A percentile compares a stretch with the other conserved stretches of the same genome.
These are phyloP conservation scores for Monosporascus sp. DNA, from an alignment of 2,329 filamentous ascomycete genomes.

Conservation along the genomic window DNA sequence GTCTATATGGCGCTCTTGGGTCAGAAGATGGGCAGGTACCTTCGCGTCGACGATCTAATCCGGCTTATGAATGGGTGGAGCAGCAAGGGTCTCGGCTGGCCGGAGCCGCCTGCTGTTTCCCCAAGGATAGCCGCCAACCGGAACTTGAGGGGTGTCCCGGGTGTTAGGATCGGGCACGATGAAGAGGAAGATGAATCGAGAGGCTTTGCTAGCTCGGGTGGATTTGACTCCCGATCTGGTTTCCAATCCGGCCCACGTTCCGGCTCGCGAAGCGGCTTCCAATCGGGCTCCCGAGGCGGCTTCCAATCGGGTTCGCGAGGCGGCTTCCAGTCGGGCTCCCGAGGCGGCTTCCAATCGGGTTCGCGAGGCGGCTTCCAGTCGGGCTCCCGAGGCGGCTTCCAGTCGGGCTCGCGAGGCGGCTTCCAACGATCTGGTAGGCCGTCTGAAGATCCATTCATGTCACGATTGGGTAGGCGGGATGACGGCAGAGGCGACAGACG, in stretches of 20 bases:
- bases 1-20: conserved; percentile 57
- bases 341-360: neutral
- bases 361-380: neutral
- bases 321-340: neutral
- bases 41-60: conserved; percentile 32
- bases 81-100: conserved; percentile 46
- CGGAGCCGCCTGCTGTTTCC: conserved; percentile 38
- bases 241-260: too few species aligned
- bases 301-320: conserved; percentile 1
- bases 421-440: too few species aligned
- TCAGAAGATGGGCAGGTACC: conserved; percentile 34
- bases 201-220: conserved; percentile 2
- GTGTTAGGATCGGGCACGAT: conserved; percentile 21
- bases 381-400: conserved; percentile 2
- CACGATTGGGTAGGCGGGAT: neutral
- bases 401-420: conserved; percentile 2
- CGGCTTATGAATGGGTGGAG: conserved; percentile 50
- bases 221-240: neutral
- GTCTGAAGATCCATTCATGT: too few species aligned
- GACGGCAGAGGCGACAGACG: neutral
- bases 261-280: conserved; percentile 2
- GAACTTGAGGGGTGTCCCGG: conserved; percentile 21
- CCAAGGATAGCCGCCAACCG: conserved; percentile 14
- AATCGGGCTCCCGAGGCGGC: conserved; percentile 2
- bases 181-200: conserved; percentile 1